Evolutionary conservation across 2,329 filamentous ascomycete genomes (phyloP).

Genomic region (Colletotrichum sp.): DNA sequence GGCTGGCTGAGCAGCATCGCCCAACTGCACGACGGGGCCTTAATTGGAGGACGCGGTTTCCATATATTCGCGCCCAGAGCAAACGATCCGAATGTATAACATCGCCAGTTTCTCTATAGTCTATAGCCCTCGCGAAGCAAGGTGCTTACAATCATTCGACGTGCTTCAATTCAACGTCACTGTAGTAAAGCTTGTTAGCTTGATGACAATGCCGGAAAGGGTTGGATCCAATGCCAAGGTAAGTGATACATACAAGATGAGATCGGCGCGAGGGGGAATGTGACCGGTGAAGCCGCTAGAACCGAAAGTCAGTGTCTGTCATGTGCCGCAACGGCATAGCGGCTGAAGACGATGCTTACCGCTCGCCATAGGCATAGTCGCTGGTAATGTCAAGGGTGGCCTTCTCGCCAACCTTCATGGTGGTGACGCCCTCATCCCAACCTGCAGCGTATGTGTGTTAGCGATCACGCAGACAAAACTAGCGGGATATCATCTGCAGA

Average conservation of each 20-base stretch:
- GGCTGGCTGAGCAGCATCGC: neutral
- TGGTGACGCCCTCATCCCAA: conserved; percentile 83
- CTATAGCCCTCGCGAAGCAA: neutral
- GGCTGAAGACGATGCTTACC: conserved; percentile 46
- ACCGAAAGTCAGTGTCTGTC: neutral
- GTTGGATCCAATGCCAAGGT: neutral
- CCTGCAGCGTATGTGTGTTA: conserved; percentile 48
- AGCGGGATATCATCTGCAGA: neutral
- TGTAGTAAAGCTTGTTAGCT: conserved; percentile 32
- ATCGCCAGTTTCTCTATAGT: neutral
- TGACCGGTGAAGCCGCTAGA: conserved; percentile 76
- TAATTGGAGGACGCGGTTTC: neutral
- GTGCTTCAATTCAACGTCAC: conserved; percentile 72
- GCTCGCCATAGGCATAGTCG: conserved; percentile 68
- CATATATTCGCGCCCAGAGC: neutral
- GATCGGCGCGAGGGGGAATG: conserved; percentile 76
- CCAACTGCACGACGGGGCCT: neutral
- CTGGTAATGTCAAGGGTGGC: conserved; percentile 81
- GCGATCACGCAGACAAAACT: neutral
- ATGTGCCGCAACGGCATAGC: neutral
- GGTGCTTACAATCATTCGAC: conserved; percentile 49
- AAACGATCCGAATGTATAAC: neutral
- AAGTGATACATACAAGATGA: conserved; percentile 75
- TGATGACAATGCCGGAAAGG: neutral
- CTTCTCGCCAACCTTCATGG: conserved; percentile 93